Evolutionary conservation across 169 alveolate species (phyloP).

Genomic region (Toxoplasma gondii): DNA sequence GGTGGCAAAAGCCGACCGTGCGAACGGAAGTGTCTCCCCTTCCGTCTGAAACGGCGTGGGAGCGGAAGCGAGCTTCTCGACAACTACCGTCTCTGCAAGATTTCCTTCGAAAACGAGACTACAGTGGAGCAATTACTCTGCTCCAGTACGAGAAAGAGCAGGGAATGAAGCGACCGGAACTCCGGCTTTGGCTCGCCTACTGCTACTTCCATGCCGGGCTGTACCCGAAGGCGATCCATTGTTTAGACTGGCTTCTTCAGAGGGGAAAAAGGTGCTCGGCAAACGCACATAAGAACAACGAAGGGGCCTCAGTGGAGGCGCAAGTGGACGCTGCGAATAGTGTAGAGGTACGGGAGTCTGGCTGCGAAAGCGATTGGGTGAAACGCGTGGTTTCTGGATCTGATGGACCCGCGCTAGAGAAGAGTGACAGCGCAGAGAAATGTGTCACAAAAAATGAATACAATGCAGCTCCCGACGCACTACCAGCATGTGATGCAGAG

Average conservation of each 20-base stretch:
- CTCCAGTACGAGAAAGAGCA: neutral
- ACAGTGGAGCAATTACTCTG: constrained; percentile 13
- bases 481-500: neutral
- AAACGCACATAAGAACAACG: neutral
- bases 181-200: constrained; percentile 23
- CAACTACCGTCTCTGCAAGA: constrained; percentile 13
- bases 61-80: neutral
- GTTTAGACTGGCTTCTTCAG: neutral
- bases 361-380: too few relatives aligned
- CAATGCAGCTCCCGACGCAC: too few relatives aligned
- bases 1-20: neutral
- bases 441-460: too few relatives aligned
- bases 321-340: too few relatives aligned
- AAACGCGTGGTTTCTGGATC: too few relatives aligned
- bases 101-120: constrained; percentile 12
- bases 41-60: neutral
- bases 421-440: too few relatives aligned
- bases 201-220: constrained; percentile 44
- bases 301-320: neutral
- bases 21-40: neutral
- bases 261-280: neutral
- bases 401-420: too few relatives aligned
- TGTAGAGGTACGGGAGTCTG: too few relatives aligned
- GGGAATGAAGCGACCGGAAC: neutral
- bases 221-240: neutral